Evolutionary conservation across 1,284 basidiomycete species (phyloP).

Genomic region (Ustilago nuda): DNA sequence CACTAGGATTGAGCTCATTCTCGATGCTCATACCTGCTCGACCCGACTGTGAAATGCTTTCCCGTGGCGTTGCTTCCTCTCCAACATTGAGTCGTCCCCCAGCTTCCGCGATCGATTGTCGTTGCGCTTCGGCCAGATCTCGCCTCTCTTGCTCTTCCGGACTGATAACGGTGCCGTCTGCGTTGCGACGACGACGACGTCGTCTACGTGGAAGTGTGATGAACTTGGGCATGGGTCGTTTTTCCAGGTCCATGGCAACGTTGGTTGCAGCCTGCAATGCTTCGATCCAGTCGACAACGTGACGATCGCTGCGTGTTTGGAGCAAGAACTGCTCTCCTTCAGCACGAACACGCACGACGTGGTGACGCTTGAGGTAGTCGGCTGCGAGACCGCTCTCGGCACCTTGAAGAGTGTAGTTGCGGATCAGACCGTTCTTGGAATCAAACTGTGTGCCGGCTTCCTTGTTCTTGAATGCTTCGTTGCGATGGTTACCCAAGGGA

Average conservation of each 20-base stretch:
- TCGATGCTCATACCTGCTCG: constrained; percentile 45
- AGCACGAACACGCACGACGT: constrained; percentile 91
- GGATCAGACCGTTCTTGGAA: constrained; percentile 69
- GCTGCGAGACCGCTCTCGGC: constrained; percentile 94
- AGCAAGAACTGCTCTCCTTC: constrained; percentile 97
- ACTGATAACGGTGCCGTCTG: constrained; percentile 39
- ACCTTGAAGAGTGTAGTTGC: constrained; percentile 84
- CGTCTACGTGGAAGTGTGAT: constrained; percentile 67
- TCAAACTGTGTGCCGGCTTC: constrained; percentile 29
- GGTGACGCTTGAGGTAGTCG: constrained; percentile 92
- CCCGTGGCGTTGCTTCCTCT: constrained; percentile 17
- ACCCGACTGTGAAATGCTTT: constrained; percentile 22
- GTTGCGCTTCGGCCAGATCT: constrained; percentile 62
- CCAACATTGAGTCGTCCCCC: constrained; percentile 12
- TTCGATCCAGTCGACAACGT: constrained; percentile 96
- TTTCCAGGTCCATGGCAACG: constrained; percentile 89
- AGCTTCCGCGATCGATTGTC: constrained; percentile 57
- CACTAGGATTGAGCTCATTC: constrained; percentile 51
- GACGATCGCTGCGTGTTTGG: constrained; percentile 85
- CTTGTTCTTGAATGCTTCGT: constrained; percentile 14
- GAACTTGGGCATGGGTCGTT: constrained; percentile 74
- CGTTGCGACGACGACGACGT: constrained; percentile 52
- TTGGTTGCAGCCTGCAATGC: constrained; percentile 94
- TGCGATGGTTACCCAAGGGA: constrained; percentile 25
- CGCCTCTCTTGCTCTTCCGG: constrained; percentile 53